Evolutionary conservation across 768 basidiomycete species (phyloP).

Genomic region (Inosperma sp.): DNA sequence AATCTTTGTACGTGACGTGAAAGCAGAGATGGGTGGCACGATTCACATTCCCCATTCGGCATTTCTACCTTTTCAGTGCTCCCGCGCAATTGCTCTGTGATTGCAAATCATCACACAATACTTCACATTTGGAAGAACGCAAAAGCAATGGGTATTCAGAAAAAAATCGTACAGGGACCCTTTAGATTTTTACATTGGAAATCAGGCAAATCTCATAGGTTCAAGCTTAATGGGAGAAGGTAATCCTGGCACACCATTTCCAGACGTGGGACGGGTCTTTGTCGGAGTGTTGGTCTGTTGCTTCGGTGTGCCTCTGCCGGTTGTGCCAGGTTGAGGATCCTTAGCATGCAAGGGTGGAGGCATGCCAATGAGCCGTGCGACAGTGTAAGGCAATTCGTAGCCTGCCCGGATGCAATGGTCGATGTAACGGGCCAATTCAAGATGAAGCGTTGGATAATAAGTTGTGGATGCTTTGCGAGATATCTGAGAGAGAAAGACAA

Average conservation of each 20-base stretch:
- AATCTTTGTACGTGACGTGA: too few species aligned
- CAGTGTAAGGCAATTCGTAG: conserved; percentile 76
- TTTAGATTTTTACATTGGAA: too few species aligned
- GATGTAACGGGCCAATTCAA: conserved; percentile 89
- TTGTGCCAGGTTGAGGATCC: conserved; percentile 19
- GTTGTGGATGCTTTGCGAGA: conserved; percentile 91
- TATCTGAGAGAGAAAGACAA: conserved; percentile 47
- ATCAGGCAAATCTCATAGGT: conserved; percentile 17
- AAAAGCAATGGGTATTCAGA: too few species aligned
- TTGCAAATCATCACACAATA: too few species aligned
- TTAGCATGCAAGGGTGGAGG: conserved; percentile 67
- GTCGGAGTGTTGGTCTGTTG: conserved; percentile 13
- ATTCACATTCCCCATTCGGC: too few species aligned
- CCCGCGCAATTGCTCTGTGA: too few species aligned
- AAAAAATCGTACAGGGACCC: too few species aligned
- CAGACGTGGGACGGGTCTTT: neutral
- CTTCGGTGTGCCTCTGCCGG: conserved; percentile 24
- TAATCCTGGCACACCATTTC: conserved; percentile 25
- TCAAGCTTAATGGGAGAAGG: conserved; percentile 44
- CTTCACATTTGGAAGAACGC: too few species aligned
- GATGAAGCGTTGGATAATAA: conserved; percentile 92
- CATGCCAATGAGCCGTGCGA: conserved; percentile 72
- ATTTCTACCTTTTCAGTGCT: too few species aligned
- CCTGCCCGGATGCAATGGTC: conserved; percentile 57
- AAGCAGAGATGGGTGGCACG: too few species aligned